Base-by-base conservation (phyloP, 108 stramenopile species). In the Conticribra weissflogii region DNA sequence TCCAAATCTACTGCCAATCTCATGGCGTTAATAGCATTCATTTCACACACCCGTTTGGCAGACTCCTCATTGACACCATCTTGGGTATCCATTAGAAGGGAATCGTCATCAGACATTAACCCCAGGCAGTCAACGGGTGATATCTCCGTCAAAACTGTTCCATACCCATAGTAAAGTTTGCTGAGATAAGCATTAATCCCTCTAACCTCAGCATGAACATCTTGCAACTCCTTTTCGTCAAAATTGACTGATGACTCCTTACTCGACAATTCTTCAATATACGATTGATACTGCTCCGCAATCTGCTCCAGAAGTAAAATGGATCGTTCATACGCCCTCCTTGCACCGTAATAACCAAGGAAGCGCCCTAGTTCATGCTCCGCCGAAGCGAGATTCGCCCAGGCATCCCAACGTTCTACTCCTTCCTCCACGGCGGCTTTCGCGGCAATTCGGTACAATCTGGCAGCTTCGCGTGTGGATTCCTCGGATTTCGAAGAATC, bases 11-110 rank as follows among this genome's bases (percentile, higher is more conserved):
- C 76, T 22, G 90, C 90, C 62, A 82, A 76, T 12, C 90, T 63
- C 22, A 88, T 30, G 7, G 85, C 76, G 67, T 91, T 91, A 44
- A 85, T 70, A 18, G 87, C 90, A 58, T 86, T 88, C 58, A 81
- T 75, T 27, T 64, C 54, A 54, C 87, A 87, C 14, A 85, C 52
- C 3, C 17, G 33, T 25, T 68, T 76, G 8, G 74, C 79, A 3
- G 81, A 51, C 21, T 61, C 51, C 19, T 72, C 65, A 23, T 75
- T 52, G 27, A 30, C 30, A 7, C 23, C 71, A 3, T 59, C 71
- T 32, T 31, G 49, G 27, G 78, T 76, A 52, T 86, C 86, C 54
- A 90, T 86, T 59, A 90, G 55, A 22, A 90, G 64, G 1, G 84
- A 87, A 23, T 84, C 74, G 28, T 83, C 85, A 53, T 83, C 64